Evolutionary conservation across 306 rosid genomes (phyloP).

Genomic region (Cicer chorassanicum): DNA sequence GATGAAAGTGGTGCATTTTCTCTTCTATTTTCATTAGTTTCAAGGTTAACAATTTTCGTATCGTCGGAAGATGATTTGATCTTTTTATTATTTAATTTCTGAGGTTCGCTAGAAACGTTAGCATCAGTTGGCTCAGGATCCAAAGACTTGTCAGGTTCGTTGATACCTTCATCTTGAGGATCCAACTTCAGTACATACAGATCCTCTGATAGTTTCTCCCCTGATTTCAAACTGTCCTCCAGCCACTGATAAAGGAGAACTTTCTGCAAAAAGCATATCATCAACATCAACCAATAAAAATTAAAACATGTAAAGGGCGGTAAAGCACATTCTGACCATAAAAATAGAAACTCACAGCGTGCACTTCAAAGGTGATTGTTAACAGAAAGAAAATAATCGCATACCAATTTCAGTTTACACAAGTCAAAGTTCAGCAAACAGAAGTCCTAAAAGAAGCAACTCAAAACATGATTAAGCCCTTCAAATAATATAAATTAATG

Average conservation of each 20-base stretch:
- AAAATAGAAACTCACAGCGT: slow-evolving; percentile 21
- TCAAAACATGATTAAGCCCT: slow-evolving; percentile 28
- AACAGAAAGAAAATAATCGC: slow-evolving; percentile 4
- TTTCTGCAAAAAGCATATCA: slow-evolving; percentile 52
- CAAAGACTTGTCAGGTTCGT: slow-evolving; percentile 38
- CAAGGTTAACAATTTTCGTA: slow-evolving; percentile 40
- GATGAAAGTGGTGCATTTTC: slow-evolving; percentile 36
- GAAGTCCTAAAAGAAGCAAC: not conserved
- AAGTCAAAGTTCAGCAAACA: slow-evolving; percentile 3
- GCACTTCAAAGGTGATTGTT: slow-evolving; percentile 11
- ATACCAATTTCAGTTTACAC: slow-evolving; percentile 21
- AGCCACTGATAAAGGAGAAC: slow-evolving; percentile 77
- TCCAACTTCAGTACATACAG: slow-evolving; percentile 58
- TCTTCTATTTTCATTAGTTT: slow-evolving; percentile 41
- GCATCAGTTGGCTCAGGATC: slow-evolving; percentile 35
- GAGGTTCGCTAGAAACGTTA: slow-evolving; percentile 47
- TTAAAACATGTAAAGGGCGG: slow-evolving; percentile 11
- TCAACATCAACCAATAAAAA: slow-evolving; percentile 9
- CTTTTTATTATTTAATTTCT: slow-evolving; percentile 55
- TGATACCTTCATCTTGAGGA: slow-evolving; percentile 42
- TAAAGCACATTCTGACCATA: slow-evolving; percentile 17
- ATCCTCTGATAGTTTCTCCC: slow-evolving; percentile 73
- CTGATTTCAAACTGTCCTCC: slow-evolving; percentile 82
- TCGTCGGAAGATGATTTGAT: slow-evolving; percentile 51
- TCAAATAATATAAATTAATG: slow-evolving; percentile 8